Evolutionary conservation across 345 rosid species (phyloP).

Genomic region (Moricandia arvensis): DNA sequence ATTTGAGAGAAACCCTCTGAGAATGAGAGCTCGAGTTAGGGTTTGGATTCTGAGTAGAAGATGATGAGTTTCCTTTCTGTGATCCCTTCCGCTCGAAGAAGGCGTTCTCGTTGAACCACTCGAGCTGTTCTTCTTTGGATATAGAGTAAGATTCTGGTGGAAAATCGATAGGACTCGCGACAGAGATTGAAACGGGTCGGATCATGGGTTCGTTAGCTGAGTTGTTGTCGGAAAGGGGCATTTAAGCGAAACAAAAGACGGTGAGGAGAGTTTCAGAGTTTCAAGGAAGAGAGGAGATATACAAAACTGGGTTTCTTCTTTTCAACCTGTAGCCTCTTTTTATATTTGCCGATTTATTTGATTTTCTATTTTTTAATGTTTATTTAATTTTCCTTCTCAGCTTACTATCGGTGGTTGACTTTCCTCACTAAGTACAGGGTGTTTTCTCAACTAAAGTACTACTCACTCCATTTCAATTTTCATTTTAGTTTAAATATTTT

Average conservation of each 20-base stretch:
- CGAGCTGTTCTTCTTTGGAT: conserved; percentile 77
- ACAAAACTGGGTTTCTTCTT: neutral
- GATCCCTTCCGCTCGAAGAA: conserved; percentile 84
- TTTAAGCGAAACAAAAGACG: conserved; percentile 1
- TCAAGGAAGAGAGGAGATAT: neutral
- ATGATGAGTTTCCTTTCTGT: conserved; percentile 55
- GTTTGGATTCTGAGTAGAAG: conserved; percentile 29
- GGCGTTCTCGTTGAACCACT: conserved; percentile 86
- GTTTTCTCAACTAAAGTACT: neutral
- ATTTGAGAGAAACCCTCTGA: conserved; percentile 62
- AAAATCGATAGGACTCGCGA: conserved; percentile 48
- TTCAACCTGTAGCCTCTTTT: neutral
- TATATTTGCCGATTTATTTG: conserved; percentile 14
- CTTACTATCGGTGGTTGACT: conserved; percentile 24
- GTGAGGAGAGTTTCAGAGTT: neutral
- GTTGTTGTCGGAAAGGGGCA: too few relatives aligned
- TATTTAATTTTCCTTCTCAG: neutral
- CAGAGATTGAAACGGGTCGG: conserved; percentile 11
- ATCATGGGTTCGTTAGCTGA: neutral
- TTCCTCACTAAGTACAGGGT: neutral
- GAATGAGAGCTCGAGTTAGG: conserved; percentile 61
- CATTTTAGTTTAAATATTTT: too few relatives aligned
- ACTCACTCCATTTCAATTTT: too few relatives aligned
- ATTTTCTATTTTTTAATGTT: neutral
- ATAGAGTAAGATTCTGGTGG: conserved; percentile 92